A percentile compares a stretch with the other conserved stretches of the same genome.
phyloP scores from a whole-genome alignment of 176 grass and related monocot species.

The Chrysopogon serrulatus region DNA sequence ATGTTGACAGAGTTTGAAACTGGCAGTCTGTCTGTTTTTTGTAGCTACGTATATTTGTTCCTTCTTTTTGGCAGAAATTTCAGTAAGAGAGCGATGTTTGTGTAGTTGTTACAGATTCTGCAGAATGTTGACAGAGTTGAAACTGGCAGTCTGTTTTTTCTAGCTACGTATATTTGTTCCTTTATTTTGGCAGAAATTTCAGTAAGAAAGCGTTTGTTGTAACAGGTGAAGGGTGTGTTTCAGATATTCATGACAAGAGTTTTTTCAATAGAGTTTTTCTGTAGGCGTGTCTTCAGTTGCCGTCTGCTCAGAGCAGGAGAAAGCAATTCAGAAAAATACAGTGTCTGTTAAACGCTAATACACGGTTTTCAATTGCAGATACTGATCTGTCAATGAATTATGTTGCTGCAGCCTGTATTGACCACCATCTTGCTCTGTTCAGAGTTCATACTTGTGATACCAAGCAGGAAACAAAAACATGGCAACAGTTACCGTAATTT shows the following conservation, averaged over 20 bases:
- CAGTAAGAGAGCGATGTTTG: too few relatives aligned
- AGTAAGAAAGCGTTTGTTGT: background rate
- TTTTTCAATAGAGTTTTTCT: too few relatives aligned
- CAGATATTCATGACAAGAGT: background rate
- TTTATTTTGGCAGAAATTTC: background rate
- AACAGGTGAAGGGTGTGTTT: background rate
- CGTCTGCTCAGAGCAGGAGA: background rate
- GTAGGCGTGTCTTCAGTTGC: background rate
- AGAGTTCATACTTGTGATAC: background rate
- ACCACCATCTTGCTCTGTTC: background rate
- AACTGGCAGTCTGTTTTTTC: background rate
- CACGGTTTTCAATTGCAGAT: background rate
- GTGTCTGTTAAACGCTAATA: background rate
- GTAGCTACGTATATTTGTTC: background rate
- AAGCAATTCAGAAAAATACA: background rate
- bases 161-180: background rate
- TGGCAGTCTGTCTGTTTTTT: background rate
- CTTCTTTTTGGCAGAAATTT: background rate
- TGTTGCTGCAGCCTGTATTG: too few relatives aligned
- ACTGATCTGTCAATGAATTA: background rate
- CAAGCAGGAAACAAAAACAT: background rate
- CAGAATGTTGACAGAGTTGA: background rate
- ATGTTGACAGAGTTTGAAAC: background rate
- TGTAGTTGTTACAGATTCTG: conserved; percentile 16
- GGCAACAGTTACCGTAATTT: background rate